These are phyloP conservation scores for Kwoniella pini DNA, from an alignment of 768 basidiomycete genomes.

Conservation along the genomic window DNA sequence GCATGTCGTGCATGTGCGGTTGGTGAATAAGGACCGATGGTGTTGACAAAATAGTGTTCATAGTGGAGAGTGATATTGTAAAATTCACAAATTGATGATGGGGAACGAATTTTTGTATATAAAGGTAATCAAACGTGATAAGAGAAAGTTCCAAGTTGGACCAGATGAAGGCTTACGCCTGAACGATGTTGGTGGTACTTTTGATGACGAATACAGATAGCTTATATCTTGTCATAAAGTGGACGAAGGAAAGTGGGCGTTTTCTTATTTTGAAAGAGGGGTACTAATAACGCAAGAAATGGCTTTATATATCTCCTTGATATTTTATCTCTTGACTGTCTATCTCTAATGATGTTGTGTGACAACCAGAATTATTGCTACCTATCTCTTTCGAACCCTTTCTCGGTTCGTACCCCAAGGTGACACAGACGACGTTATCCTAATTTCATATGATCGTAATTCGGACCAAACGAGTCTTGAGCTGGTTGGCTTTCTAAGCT, in stretches of 20 bases:
- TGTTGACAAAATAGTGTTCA: conserved; percentile 20
- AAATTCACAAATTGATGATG: no score
- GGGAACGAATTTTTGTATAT: no score
- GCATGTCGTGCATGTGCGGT: conserved; percentile 17
- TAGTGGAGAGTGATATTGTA: conserved; percentile 14
- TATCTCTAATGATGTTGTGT: no score
- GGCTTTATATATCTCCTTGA: conserved; percentile 7
- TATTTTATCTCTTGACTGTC: neutral
- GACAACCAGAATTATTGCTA: no score
- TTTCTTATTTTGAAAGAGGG: neutral
- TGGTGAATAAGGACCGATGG: conserved; percentile 37
- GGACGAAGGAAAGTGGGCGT: conserved; percentile 7
- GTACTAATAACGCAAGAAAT: neutral
- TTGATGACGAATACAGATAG: neutral
- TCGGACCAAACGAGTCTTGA: neutral
- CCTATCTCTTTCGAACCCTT: neutral
- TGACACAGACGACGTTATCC: neutral
- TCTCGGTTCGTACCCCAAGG: conserved; percentile 1
- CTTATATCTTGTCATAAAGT: no score
- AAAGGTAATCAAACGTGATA: neutral
- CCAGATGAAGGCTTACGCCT: no score
- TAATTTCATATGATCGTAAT: neutral
- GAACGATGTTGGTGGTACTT: no score
- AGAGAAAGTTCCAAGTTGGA: neutral
- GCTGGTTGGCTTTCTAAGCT: neutral